Evolutionary conservation across 2,329 filamentous ascomycete genomes (phyloP), one percentile per base, ranked within the genome.

Genomic region (Cladosporium sp.): DNA sequence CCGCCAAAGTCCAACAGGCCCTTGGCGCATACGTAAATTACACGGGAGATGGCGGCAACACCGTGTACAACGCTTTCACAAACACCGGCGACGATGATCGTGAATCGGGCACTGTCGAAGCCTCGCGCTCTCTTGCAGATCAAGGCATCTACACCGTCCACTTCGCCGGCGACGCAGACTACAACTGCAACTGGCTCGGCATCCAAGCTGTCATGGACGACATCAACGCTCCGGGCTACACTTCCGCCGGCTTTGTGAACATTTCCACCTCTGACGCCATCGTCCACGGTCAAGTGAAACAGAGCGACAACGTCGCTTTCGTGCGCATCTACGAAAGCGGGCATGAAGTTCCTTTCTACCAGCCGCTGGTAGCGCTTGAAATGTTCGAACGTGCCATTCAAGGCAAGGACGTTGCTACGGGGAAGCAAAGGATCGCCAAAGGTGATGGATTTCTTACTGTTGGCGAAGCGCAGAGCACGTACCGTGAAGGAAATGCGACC

Each of bases 11-110:
- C 1, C 78, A 79, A 55, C 59, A 67, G n/a, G 80, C 79, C 0
- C 76, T 85, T 49, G 81, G 81, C 8, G 80, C 78, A 0, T 78
- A 67, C 57, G 73, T 74, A 49, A 85, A 84, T 62, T 85, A 77
- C 67, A 77, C 76, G 3, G 62, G 65, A 3, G 67, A 63, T 3
- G 49, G 42, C 29, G 74, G 70, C 52, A 71, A 61, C 51, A 66
- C 72, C 0, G 75, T 79, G 2, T 59, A 60, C 33, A 56, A 52
- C 4, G 72, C 73, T 1, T 79, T 79, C 57, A 62, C 59, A 1
- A 66, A 57, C 9, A 78, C 75, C 0, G 76, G 76, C 9, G 77
- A 79, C 52, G 74, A 77, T 51, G 73, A 69, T 46, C 67, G 74
- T 11, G 68, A 72, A 45, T 66, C 66, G 16, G 67, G 66, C 25